Evolutionary conservation across 352 stramenopile species (phyloP).

Genomic region (Phytophthora crassamura): DNA sequence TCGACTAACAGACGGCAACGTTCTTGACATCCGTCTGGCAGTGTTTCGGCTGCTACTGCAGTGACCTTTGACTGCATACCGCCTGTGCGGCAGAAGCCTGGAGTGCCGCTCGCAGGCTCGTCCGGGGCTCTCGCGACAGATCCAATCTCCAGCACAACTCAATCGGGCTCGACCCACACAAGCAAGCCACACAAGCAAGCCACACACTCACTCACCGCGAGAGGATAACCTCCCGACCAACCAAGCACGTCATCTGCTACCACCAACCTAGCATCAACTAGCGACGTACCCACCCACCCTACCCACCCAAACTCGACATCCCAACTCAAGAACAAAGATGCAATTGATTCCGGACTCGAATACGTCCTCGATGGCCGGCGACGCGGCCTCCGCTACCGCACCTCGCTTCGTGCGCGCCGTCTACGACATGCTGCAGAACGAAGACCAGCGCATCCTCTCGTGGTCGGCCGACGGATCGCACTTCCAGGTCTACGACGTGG

Average conservation of each 20-base stretch:
- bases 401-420: slow-evolving; percentile 58
- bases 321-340: neutral
- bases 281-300: no score
- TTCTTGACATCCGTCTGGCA: no score
- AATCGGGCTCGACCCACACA: slow-evolving; percentile 13
- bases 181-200: no score
- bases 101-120: no score
- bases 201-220: neutral
- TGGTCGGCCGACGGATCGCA: slow-evolving; percentile 62
- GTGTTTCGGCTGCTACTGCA: neutral
- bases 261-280: neutral
- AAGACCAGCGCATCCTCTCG: slow-evolving; percentile 52
- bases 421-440: slow-evolving; percentile 64
- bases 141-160: slow-evolving; percentile 17
- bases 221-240: neutral
- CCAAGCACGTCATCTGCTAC: neutral
- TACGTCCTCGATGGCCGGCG: neutral
- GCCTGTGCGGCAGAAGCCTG: neutral
- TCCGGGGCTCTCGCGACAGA: no score
- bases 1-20: no score
- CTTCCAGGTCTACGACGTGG: slow-evolving; percentile 86
- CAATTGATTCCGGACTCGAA: neutral
- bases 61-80: neutral
- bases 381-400: slow-evolving; percentile 7
- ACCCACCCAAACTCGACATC: no score